phyloP scores from a whole-genome alignment of 306 rosid genomes.

The Ormosia emarginata region DNA sequence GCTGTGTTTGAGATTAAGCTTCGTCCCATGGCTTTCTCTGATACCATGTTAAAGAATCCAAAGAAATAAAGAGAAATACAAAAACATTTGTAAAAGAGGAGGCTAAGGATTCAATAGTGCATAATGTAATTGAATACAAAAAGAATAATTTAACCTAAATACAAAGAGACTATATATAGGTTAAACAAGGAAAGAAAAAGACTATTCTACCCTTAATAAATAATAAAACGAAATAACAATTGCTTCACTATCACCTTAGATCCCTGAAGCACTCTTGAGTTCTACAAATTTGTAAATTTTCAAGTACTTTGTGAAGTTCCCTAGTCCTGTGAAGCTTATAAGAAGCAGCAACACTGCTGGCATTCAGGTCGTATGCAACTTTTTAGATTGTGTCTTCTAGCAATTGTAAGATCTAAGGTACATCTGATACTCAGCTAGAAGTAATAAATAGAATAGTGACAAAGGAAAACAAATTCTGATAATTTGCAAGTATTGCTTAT shows the following conservation, averaged over 20 bases:
- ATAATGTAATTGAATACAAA: too few relatives aligned
- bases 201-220: too few relatives aligned
- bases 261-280: neutral
- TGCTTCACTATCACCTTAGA: neutral
- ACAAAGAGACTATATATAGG: too few relatives aligned
- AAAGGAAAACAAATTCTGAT: neutral
- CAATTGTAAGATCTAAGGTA: conserved; percentile 81
- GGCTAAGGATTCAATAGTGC: too few relatives aligned
- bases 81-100: too few relatives aligned
- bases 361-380: conserved; percentile 99
- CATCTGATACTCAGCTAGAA: neutral
- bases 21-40: too few relatives aligned
- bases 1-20: too few relatives aligned
- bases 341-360: conserved; percentile 99
- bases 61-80: too few relatives aligned
- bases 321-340: conserved; percentile 88
- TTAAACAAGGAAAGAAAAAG: too few relatives aligned
- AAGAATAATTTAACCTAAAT: too few relatives aligned
- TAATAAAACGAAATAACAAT: too few relatives aligned
- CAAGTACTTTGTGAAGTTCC: conserved; percentile 97
- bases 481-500: conserved; percentile 9
- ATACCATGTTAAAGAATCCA: too few relatives aligned
- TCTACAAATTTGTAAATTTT: conserved; percentile 10
- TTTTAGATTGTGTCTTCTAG: conserved; percentile 85
- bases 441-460: conserved; percentile 13